Conservation (phyloP, 192 early-diverging fungal species). For the Funneliformis mosseae region DNA sequence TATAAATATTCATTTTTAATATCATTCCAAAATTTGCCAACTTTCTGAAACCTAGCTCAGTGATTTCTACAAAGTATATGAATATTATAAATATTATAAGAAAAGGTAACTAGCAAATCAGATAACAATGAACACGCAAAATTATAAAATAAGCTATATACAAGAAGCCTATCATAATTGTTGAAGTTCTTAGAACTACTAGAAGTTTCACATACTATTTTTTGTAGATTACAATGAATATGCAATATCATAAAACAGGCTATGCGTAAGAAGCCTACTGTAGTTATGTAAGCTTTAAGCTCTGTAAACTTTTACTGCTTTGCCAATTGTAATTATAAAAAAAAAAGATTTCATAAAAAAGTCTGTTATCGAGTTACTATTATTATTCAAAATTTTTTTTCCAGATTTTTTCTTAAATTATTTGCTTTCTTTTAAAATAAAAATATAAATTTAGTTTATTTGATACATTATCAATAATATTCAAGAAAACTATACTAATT, state of each 20-base stretch:
- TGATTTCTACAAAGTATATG: conserved; percentile 9
- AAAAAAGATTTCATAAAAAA: conserved; percentile 16
- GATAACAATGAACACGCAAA: conserved; percentile 24
- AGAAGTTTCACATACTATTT: conserved; percentile 25
- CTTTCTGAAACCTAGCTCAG: conserved; percentile 1
- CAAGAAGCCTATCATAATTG: conserved; percentile 19
- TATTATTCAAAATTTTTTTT: conserved; percentile 19
- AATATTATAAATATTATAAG: conserved; percentile 5
- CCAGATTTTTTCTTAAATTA: conserved; percentile 10
- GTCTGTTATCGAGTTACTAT: conserved; percentile 11
- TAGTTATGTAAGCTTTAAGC: conserved; percentile 17
- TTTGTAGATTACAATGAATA: conserved; percentile 16
- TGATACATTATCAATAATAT: conserved; percentile 4
- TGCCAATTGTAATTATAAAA: conserved; percentile 7
- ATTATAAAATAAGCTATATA: conserved; percentile 2
- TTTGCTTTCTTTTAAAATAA: conserved; percentile 20
- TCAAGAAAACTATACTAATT: conserved; percentile 17
- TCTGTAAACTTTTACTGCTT: conserved; percentile 21
- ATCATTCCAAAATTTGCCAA: conserved; percentile 22
- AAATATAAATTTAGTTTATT: conserved; percentile 11
- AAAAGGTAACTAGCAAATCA: conserved; percentile 2
- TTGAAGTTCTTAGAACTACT: conserved; percentile 16
- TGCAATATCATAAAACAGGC: conserved; percentile 14
- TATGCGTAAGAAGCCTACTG: not conserved
- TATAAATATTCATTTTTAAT: conserved; percentile 10